Base-by-base conservation (phyloP, 768 basidiomycete species). In the Tulasnella sp. region DNA sequence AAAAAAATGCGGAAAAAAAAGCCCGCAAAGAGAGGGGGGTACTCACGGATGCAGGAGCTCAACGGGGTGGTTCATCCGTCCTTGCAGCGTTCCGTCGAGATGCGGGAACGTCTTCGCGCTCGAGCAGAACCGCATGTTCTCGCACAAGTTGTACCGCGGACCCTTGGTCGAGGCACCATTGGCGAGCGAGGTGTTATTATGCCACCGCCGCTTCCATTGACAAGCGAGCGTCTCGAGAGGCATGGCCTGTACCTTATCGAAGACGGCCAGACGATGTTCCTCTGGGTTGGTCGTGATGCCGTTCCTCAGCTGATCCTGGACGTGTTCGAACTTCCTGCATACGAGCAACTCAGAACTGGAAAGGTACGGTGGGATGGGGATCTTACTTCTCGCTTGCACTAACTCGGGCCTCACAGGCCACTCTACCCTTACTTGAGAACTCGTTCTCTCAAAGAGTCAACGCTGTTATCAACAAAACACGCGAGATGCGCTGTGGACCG, bases 261-360 rank as follows among this genome's bases (percentile, higher is more conserved):
- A 84, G 97, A 99, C 83, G 94, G 93, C 0, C 98, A 99, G 84
- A 96, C 93, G 29, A 94, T 99, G 82, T 99, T 99, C 90, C 87
- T 99, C 71, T 99, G 95, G 92, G 90, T 99, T 73, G 98, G 98
- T n/a, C 91, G 96, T 40, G 97, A 99, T 83, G 95, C 98, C 9
- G 95, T 99, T n/a, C 94, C 96, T 13, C 93, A 96, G 82, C 89
- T 99, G 70, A 86, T 99, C 79, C 87, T 91, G 87, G 98, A 99
- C 82, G 96, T 98, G 23, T 99, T 99, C 85, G 91, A 94, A 82
- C 87, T 98, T 46, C 91, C 93, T 0, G 91, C 85, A 80, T 98
- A 98, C 82, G 93, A 94, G 57, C 92, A 92, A 20, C 86, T 99
- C 74, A 92, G 93, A 74, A 95, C 95, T 71, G 98, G 98, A 81